Base-by-base conservation (phyloP, 352 stramenopile species). In the Phytophthora tubulina region DNA sequence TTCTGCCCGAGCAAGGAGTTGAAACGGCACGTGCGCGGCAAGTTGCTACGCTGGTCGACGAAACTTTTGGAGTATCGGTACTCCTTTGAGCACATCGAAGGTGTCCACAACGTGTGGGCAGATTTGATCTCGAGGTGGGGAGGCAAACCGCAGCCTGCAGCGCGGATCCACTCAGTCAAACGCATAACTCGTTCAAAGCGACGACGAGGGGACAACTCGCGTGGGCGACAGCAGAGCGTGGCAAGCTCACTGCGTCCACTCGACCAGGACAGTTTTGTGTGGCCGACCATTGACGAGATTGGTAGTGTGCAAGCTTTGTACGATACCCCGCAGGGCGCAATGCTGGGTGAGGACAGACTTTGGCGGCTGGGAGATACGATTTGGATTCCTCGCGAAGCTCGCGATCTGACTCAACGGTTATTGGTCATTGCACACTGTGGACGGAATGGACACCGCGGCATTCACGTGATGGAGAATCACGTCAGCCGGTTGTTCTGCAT, bases 71-170 rank as follows among this genome's bases (percentile, higher is more conserved):
- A 46, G 35, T 65, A 60, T 17, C 8, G 49, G 5, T 72, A 72
- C 50, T 17, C 50, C 3, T 57, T 72, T 15, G 53, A 68, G 39
- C 65, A 72, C 31, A 67, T 72, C 6, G 30, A 59, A n/a, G 60
- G 60, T n/a, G 9, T 54, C 14, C 35, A 55, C 4, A 72, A 72
- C 7, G 48, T 72, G 1, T 67, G 49, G 64, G 31, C 55, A 3
- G 64, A 72, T 13, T 9, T 72, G 13, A 52, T 52, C 2, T 67
- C 55, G 6, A 33, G 46, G 4, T 72, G 65, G 56, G 64, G 44
- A 13, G 38, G 38, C 9, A 21, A 53, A 45, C 15, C 35, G n/a
- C 48, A 39, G 21, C 49, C 49, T 0, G 15, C 39, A 39, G 39
- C 49, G 11, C 27, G 49, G 7, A 42, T 58, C 11, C 45, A 57